Evolutionary conservation across 2,329 filamentous ascomycete species (phyloP), one percentile per base, ranked within the genome.

Genomic region (Neopestalotiopsis clavispora): DNA sequence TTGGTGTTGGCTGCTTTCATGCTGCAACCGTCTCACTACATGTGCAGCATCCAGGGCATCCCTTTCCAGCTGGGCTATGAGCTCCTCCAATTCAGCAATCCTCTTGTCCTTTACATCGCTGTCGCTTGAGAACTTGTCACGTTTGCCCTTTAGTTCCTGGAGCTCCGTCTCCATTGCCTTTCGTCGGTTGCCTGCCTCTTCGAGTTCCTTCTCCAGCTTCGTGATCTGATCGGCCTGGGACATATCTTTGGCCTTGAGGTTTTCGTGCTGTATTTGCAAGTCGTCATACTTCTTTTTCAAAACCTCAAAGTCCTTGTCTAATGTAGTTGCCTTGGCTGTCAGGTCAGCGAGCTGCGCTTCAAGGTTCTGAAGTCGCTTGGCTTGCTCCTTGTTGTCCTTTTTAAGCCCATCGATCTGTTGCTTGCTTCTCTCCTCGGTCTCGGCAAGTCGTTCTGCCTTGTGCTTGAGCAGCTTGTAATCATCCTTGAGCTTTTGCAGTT

Each of bases 241-340:
- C n/a, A 32, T 63, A 13, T 32, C 7, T 10, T 61, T 17, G 14
- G 12, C 32, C 59, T 34, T 14, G 23, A 59, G 5, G 7, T 59
- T 59, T 4, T 30, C 57, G 45, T 58, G 12, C 42, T 10, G 28
- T 40, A 13, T 14, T 61, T 20, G 30, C 32, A 61, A 38, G 59
- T 45, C 52, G 9, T 68, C 30, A 38, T 13, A 13, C n/a, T 67
- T 57, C 57, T 61, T 10, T 40, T 62, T 62, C 23, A 52, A 13
- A n/a, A 20, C 32, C 6, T 42, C 10, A n/a, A 60, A 56, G 10
- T 28, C 14, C 12, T 30, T 12, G 57, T 6, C 9, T 23, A 60
- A 60, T n/a, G 6, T 1, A 4, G 13, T 13, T 17, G 13, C 28
- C 42, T 64, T 23, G 30, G 4, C 2, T 4, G 13, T 34, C 9